Percentiles rank a stretch among this genome's conserved stretches.
Conservation (phyloP, 1,139 yeast species). For the Kodamaea sp. region DNA sequence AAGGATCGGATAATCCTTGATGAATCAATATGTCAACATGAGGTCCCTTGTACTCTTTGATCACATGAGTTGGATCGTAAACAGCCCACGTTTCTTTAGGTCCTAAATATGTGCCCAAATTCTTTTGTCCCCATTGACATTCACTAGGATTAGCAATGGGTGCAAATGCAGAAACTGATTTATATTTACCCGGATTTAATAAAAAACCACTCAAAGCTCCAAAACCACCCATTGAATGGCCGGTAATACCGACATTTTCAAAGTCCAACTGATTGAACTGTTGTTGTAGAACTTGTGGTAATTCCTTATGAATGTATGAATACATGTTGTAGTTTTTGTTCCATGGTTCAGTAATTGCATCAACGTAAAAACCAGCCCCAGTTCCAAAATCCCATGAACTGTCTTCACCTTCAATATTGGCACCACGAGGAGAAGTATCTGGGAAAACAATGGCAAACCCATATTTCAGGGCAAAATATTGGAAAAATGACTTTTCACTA, state of each 20-base stretch:
- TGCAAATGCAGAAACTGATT: constrained; percentile 85
- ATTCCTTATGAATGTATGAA: constrained; percentile 72
- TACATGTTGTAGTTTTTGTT: constrained; percentile 77
- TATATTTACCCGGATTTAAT: constrained; percentile 68
- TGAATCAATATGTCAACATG: constrained; percentile 71
- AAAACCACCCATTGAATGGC: constrained; percentile 98
- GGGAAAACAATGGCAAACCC: constrained; percentile 92
- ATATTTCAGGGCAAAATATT: constrained; percentile 71
- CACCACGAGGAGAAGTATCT: constrained; percentile 97
- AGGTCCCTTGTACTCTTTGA: constrained; percentile 47
- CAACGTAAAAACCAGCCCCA: constrained; percentile 92
- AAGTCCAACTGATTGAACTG: constrained; percentile 54
- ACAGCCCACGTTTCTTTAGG: constrained; percentile 58
- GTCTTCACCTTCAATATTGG: constrained; percentile 75
- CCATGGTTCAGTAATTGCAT: constrained; percentile 77
- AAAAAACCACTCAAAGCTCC: constrained; percentile 84
- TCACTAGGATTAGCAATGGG: constrained; percentile 80
- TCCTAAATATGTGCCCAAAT: constrained; percentile 77
- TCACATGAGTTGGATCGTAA: constrained; percentile 78
- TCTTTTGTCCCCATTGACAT: constrained; percentile 82
- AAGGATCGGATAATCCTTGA: constrained; percentile 75
- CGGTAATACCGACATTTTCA: constrained; percentile 67
- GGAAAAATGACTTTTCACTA: constrained; percentile 90
- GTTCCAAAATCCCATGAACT: constrained; percentile 88
- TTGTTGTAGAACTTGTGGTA: constrained; percentile 48